These are phyloP conservation scores for Pseudovirgaria hyperparasitica DNA, from an alignment of 2,329 filamentous ascomycete genomes.

Conservation along the genomic window DNA sequence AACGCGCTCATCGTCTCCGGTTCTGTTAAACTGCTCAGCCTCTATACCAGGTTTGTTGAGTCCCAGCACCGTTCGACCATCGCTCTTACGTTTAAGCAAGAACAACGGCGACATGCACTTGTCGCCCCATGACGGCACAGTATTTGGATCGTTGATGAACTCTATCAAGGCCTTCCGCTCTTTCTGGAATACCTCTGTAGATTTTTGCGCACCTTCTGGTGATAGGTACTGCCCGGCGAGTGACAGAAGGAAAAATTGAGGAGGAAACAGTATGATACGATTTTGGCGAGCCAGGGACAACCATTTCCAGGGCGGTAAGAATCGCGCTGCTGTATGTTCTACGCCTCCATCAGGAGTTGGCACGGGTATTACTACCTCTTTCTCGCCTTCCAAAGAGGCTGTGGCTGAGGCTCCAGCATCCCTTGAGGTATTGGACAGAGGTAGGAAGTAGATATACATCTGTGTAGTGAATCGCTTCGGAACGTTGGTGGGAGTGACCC, in stretches of 20 bases:
- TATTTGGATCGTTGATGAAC: slow-evolving; percentile 42
- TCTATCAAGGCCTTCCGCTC: slow-evolving; percentile 21
- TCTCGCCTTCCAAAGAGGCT: slow-evolving; percentile 12
- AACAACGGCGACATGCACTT: slow-evolving; percentile 28
- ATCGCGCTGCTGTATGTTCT: slow-evolving; percentile 64
- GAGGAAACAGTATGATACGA: slow-evolving; percentile 76
- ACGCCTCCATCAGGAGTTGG: slow-evolving; percentile 60
- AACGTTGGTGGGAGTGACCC: slow-evolving; percentile 68
- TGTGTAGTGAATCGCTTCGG: slow-evolving; percentile 80
- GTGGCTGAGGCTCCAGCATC: slow-evolving; percentile 13
- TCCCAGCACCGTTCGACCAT: slow-evolving; percentile 39
- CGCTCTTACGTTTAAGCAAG: slow-evolving; percentile 26
- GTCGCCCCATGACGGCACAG: slow-evolving; percentile 28
- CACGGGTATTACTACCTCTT: slow-evolving; percentile 49
- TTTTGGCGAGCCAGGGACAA: slow-evolving; percentile 48
- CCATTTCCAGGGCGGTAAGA: slow-evolving; percentile 60
- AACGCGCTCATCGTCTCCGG: slow-evolving; percentile 41
- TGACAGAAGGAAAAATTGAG: slow-evolving; percentile 65
- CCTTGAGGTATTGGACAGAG: slow-evolving; percentile 27
- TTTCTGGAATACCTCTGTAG: slow-evolving; percentile 26
- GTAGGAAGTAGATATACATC: slow-evolving; percentile 92
- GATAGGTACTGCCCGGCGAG: slow-evolving; percentile 43
- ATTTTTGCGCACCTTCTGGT: slow-evolving; percentile 15
- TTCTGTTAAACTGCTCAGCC: slow-evolving; percentile 38
- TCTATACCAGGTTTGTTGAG: slow-evolving; percentile 44